Base-by-base conservation (phyloP, 169 alveolate genomes). In the Eimeria tenella region DNA sequence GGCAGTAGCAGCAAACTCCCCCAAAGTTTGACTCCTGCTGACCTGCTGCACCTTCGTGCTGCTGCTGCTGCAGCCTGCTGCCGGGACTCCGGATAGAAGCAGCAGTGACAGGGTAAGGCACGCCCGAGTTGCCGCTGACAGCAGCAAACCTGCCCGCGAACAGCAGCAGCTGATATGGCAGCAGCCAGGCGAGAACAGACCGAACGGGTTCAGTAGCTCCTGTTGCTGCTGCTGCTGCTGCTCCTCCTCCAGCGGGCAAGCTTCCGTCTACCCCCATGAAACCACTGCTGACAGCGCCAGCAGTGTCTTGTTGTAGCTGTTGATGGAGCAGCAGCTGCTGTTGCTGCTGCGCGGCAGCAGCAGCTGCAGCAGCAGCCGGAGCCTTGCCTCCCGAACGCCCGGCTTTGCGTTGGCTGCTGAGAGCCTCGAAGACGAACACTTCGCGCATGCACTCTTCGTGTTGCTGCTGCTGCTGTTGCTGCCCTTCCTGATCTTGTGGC, bases 101-200 rank as follows among this genome's bases (percentile, higher is more conserved):
- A 10, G 73, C 86, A 10, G 93, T 87, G 31, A 87, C 56, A 9
- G 93, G 86, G 42, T 87, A 87, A 0, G 84, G 86, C 23, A 86
- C 93, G 10, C 73, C 93, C 17, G 70, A 25, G 86, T 87, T 87
- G 56, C 93, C 93, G 86, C 81, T 56, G 17, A 87, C 86, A 42
- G 93, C 93, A n/a, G 74, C 84, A 68, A 87, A 70, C 3, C 58
- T 75, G n/a, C 93, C 93, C 17, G 86, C 93, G 25, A 87, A 87
- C 56, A 87, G 86, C 74, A 58, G 63, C 58, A 87, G 86, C 73
- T 87, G 93, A 58, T 58, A 60, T 74, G 93, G 93, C 74, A 87
- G 93, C 86, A 87, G 86, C 74, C 86, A 70, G 31, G 79, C 21
- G 9, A 63, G 60, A 17, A 70, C 93, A 15, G 86, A 70, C 31